phyloP scores from a whole-genome alignment of 495 filamentous ascomycete genomes.

The Annulohypoxylon maeteangense region DNA sequence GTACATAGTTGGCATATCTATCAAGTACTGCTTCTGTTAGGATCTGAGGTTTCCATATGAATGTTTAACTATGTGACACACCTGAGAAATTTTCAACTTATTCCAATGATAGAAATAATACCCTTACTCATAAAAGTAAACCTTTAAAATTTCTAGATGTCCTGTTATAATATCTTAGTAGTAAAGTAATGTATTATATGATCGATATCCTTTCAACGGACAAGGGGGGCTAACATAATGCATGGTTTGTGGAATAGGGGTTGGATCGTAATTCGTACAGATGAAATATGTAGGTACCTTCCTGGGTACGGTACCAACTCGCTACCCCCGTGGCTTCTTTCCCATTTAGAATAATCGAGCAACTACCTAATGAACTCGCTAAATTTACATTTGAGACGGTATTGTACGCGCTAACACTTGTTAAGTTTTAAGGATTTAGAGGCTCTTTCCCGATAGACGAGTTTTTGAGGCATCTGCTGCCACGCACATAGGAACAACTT shows the following conservation, averaged over 20 bases:
- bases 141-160: not conserved
- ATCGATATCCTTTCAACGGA: conserved; percentile 4
- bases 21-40: not conserved
- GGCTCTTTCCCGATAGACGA: conserved; percentile 14
- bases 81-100: not conserved
- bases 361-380: not conserved
- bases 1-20: not conserved
- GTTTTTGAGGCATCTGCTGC: too few species aligned
- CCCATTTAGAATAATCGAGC: too few species aligned
- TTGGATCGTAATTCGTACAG: not conserved
- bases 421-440: not conserved
- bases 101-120: not conserved
- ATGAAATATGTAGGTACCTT: not conserved
- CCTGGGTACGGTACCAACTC: not conserved
- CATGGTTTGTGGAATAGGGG: conserved; percentile 4
- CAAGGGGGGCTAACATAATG: not conserved
- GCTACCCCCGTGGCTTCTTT: too few species aligned
- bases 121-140: not conserved
- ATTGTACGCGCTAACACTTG: not conserved
- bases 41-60: conserved; percentile 11
- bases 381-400: not conserved
- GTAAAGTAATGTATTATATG: not conserved
- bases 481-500: conserved; percentile 24
- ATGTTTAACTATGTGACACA: not conserved
- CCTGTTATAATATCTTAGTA: not conserved